Percentiles rank a stretch among this genome's conserved stretches.
Evolutionary conservation across 768 basidiomycete species (phyloP).

Genomic region (Tylopilus subfusipes): DNA sequence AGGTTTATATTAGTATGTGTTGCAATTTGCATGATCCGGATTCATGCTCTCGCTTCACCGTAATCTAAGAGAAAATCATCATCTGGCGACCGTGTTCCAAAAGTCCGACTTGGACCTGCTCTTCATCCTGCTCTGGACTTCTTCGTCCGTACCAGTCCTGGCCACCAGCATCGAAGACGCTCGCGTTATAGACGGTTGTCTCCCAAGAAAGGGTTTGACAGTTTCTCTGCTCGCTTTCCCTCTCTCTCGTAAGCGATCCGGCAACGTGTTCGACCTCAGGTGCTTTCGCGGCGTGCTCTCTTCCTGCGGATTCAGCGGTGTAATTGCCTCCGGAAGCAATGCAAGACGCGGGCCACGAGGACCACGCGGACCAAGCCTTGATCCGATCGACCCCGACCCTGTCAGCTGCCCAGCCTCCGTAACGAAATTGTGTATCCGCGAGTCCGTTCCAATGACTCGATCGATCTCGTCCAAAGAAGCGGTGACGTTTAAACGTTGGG

Average conservation of each 20-base stretch:
- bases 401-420: constrained; percentile 18
- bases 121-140: neutral
- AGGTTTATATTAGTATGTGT: constrained; percentile 11
- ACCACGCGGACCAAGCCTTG: constrained; percentile 15
- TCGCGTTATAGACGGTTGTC: constrained; percentile 17
- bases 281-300: constrained; percentile 25
- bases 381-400: constrained; percentile 14
- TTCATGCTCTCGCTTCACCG: neutral
- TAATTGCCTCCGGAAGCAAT: constrained; percentile 14
- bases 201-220: constrained; percentile 26
- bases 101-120: constrained; percentile 21
- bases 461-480: constrained; percentile 30
- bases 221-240: constrained; percentile 20
- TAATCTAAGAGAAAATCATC: neutral
- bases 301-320: constrained; percentile 11
- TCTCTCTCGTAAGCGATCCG: constrained; percentile 43
- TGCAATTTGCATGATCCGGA: constrained; percentile 2
- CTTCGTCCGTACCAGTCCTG: constrained; percentile 7
- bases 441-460: constrained; percentile 19
- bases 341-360: constrained; percentile 22
- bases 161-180: constrained; percentile 15
- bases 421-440: constrained; percentile 25
- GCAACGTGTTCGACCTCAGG: constrained; percentile 33
- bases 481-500: constrained; percentile 11
- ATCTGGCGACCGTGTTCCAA: constrained; percentile 2